phyloP scores from a whole-genome alignment of 2,329 filamentous ascomycete species.

The Diaporthe aspalathi region DNA sequence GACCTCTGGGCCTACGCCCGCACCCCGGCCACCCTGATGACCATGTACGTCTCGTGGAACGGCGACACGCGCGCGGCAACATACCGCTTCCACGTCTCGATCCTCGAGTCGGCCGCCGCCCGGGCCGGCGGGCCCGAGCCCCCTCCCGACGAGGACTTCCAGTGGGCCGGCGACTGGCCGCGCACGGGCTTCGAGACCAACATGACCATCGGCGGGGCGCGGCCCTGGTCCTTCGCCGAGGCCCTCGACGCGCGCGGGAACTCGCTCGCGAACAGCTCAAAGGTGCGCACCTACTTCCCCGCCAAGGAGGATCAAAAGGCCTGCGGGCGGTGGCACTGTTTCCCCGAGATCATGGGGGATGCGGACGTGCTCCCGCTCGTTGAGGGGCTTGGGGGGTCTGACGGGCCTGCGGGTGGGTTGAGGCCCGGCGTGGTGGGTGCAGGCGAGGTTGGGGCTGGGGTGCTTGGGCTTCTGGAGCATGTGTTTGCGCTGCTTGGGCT shows the following conservation, averaged over 20 bases:
- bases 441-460: neutral
- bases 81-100: constrained; percentile 33
- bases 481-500: constrained; percentile 29
- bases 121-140: neutral
- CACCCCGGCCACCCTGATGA: constrained; percentile 21
- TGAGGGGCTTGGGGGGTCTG: neutral
- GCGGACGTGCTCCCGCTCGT: constrained; percentile 20
- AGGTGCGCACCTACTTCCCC: constrained; percentile 33
- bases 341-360: neutral
- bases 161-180: constrained; percentile 20
- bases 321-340: constrained; percentile 32
- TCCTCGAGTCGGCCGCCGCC: neutral
- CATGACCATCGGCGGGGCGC: constrained; percentile 23
- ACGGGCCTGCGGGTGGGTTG: neutral
- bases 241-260: constrained; percentile 24
- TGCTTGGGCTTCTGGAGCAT: constrained; percentile 26
- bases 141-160: constrained; percentile 6
- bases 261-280: constrained; percentile 30
- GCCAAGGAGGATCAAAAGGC: neutral
- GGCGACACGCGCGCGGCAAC: constrained; percentile 24
- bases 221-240: constrained; percentile 34
- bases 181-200: constrained; percentile 31
- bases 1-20: constrained; percentile 35
- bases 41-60: constrained; percentile 35
- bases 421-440: neutral